Base-by-base conservation (phyloP, 805 yeast species). In the Zygotorulaspora chibaensis region DNA sequence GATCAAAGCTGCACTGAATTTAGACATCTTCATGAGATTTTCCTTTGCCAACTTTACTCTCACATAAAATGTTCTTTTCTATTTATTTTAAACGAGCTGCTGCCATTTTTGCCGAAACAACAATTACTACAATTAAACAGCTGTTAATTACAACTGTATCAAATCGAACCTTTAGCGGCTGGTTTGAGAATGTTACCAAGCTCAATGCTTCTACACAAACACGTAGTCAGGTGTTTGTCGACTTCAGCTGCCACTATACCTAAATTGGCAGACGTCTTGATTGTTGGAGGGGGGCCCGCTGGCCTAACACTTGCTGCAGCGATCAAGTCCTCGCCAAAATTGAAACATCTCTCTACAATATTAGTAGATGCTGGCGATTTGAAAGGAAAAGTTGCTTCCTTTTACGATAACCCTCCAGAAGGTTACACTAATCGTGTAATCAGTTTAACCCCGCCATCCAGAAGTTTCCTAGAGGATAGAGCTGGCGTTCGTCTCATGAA, bases 281-380 rank as follows among this genome's bases (percentile, higher is more conserved):
- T 93, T 43, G 85, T 93, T 30, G 99, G 99, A 30, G 98, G 95
- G 7, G 99, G 99, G 0, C 96, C 98, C 1, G 98, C 98, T 1
- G 99, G 99, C 0, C 69, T 93, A 46, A 83, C 96, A 1, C 69
- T 93, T 30, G 82, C 93, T 4, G 77, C 96, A 0, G 95, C 95
- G 0, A 67, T 91, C 46, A 84, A 86, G 61, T 73, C 74, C 53
- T 83, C 89, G 1, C 80, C 83, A 2, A 62, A 73, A 16, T 77
- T 96, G 3, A 70, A 67, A 25, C 70, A 77, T 40, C 73, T 88
- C 36, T 72, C 73, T 38, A 76, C 91, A 40, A 77, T 81, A 0
- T 68, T 93, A 41, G 74, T 93, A 20, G 99, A 93, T 64, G 88
- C 84, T 1, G 75, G 78, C 38, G 76, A 78, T 49, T 62, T 91